phyloP scores from a whole-genome alignment of 2,329 filamentous ascomycete species.

The Diaporthe capsici region DNA sequence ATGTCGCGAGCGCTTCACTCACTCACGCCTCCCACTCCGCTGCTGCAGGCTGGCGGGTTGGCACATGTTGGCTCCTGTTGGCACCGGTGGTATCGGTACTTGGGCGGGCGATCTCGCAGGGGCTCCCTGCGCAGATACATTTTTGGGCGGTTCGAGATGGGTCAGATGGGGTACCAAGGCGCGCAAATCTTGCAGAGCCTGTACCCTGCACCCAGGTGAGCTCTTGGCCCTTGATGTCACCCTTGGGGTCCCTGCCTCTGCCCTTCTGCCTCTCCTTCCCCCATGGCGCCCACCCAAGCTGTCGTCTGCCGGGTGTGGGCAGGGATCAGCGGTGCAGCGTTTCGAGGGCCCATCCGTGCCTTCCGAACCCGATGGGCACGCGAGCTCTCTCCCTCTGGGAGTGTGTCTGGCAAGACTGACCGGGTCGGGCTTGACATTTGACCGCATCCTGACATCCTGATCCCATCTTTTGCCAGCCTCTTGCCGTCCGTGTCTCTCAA shows the following conservation, averaged over 20 bases:
- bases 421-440: not conserved
- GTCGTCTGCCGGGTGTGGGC: not conserved
- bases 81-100: constrained; percentile 33
- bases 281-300: not conserved
- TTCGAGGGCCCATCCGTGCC: constrained; percentile 29
- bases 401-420: not conserved
- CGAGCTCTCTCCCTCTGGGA: not conserved
- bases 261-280: not conserved
- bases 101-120: constrained; percentile 9
- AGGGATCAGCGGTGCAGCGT: not conserved
- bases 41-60: constrained; percentile 10
- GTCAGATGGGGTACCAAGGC: constrained; percentile 16
- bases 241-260: not conserved
- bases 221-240: constrained; percentile 21
- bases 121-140: constrained; percentile 31
- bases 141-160: constrained; percentile 14
- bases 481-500: not conserved
- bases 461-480: not conserved
- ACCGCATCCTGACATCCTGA: not conserved
- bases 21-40: not conserved
- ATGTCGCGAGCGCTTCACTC: constrained; percentile 40
- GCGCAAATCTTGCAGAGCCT: constrained; percentile 23
- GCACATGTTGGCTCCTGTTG: constrained; percentile 32
- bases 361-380: constrained; percentile 33
- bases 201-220: constrained; percentile 5